phyloP scores from a whole-genome alignment of 1,284 basidiomycete species.

The Agaricales sp. region DNA sequence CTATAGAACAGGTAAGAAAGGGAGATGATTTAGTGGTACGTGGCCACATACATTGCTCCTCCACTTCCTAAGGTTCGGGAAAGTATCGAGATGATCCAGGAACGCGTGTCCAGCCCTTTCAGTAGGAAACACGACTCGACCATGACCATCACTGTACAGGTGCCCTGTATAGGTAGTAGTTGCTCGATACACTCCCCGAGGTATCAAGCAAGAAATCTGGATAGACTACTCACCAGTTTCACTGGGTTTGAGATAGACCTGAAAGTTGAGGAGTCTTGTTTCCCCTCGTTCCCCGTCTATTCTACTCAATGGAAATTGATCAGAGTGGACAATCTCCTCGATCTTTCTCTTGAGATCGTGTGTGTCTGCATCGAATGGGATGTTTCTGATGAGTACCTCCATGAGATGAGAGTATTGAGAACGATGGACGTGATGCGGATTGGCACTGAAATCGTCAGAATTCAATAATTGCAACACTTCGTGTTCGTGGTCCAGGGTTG shows the following conservation, averaged over 20 bases:
- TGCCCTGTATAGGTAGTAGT: not conserved
- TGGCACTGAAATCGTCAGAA: too few species aligned
- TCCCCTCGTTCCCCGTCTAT: conserved; percentile 8
- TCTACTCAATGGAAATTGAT: conserved; percentile 33
- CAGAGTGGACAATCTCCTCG: conserved; percentile 42
- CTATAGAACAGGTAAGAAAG: not conserved
- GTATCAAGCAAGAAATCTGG: not conserved
- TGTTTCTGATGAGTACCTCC: conserved; percentile 38
- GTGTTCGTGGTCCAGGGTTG: too few species aligned
- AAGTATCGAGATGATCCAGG: conserved; percentile 26
- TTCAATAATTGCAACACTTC: too few species aligned
- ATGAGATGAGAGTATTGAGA: conserved; percentile 25
- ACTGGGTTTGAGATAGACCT: conserved; percentile 37
- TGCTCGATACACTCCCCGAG: too few species aligned
- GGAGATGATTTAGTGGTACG: conserved; percentile 25
- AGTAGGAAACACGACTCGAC: conserved; percentile 34
- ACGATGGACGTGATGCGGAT: too few species aligned
- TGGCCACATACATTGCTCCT: conserved; percentile 23
- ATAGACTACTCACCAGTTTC: conserved; percentile 26
- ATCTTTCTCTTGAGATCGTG: conserved; percentile 49
- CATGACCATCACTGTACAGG: not conserved
- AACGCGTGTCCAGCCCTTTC: conserved; percentile 33
- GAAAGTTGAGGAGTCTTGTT: conserved; percentile 35
- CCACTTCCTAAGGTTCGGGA: conserved; percentile 19
- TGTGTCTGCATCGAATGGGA: conserved; percentile 36